Percentiles rank a stretch among this genome's conserved stretches.
Conservation (phyloP, 208 protist genomes). For the Acanthamoeba lenticulata region DNA sequence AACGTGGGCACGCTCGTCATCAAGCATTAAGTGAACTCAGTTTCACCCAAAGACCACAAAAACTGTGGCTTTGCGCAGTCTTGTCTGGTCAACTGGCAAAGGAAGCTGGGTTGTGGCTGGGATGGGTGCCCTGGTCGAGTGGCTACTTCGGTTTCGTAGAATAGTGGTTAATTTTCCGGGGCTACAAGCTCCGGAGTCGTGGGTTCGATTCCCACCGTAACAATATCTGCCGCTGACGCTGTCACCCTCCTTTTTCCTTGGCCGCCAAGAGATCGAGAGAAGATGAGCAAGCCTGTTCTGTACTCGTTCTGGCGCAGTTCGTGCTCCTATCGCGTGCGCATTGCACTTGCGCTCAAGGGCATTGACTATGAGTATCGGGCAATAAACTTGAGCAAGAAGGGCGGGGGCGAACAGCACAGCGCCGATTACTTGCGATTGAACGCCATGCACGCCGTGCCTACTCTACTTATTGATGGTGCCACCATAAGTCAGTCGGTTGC, state of each 20-base stretch:
- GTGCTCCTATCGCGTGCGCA: conserved; percentile 89
- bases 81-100: too few relatives aligned
- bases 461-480: conserved; percentile 48
- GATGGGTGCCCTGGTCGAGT: too few relatives aligned
- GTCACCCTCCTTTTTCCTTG: too few relatives aligned
- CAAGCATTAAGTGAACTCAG: conserved; percentile 8
- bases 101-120: too few relatives aligned
- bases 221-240: too few relatives aligned
- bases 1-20: conserved; percentile 38
- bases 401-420: conserved; percentile 77
- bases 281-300: conserved; percentile 65
- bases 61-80: neutral
- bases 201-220: too few relatives aligned
- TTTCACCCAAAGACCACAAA: neutral
- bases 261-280: too few relatives aligned
- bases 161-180: too few relatives aligned
- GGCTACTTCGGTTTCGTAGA: too few relatives aligned
- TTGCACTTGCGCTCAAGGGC: conserved; percentile 85
- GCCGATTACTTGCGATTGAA: conserved; percentile 79
- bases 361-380: conserved; percentile 86
- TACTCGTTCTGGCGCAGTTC: conserved; percentile 89
- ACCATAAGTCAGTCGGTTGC: conserved; percentile 79
- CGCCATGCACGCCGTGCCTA: conserved; percentile 74
- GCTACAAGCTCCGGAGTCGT: too few relatives aligned
- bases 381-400: conserved; percentile 86